These are phyloP conservation scores for Rhynchospora pubera DNA, from an alignment of 176 grass and related monocot species.

Conservation along the genomic window DNA sequence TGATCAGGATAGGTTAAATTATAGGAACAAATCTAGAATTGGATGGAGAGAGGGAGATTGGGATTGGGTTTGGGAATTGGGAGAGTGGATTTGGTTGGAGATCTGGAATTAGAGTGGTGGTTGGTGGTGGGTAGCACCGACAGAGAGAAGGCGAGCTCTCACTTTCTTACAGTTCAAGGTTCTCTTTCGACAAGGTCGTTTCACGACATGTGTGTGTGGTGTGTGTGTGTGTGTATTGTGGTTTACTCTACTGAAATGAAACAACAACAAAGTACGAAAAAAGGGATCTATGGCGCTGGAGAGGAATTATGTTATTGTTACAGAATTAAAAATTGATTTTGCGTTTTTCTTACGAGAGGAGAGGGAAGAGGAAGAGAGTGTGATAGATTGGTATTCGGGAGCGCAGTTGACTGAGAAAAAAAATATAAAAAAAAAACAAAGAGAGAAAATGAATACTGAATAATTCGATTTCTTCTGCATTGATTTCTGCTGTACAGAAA, in stretches of 20 bases:
- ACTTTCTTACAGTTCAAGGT: slow-evolving; percentile 42
- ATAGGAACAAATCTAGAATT: neutral
- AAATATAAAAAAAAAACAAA: neutral
- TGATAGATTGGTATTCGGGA: neutral
- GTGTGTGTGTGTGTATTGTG: neutral
- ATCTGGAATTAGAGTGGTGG: slow-evolving; percentile 42
- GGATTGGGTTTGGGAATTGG: neutral
- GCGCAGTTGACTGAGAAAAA: neutral
- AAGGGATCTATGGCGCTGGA: neutral
- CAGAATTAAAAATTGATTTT: neutral
- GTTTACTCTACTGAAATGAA: neutral
- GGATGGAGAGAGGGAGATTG: neutral
- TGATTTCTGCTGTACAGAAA: neutral
- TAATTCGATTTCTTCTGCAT: neutral
- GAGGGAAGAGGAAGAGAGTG: neutral
- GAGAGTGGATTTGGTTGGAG: slow-evolving; percentile 13
- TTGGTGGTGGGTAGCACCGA: slow-evolving; percentile 37
- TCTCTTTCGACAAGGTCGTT: slow-evolving; percentile 42
- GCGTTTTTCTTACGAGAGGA: neutral
- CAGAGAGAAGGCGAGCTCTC: slow-evolving; percentile 40
- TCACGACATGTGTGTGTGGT: slow-evolving; percentile 31
- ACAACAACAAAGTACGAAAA: neutral
- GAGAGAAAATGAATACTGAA: neutral
- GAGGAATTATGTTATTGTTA: neutral
- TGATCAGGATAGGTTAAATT: neutral